Evolutionary conservation across 192 early-diverging fungal species (phyloP).

Genomic region (Phlyctochytrium arcticum): DNA sequence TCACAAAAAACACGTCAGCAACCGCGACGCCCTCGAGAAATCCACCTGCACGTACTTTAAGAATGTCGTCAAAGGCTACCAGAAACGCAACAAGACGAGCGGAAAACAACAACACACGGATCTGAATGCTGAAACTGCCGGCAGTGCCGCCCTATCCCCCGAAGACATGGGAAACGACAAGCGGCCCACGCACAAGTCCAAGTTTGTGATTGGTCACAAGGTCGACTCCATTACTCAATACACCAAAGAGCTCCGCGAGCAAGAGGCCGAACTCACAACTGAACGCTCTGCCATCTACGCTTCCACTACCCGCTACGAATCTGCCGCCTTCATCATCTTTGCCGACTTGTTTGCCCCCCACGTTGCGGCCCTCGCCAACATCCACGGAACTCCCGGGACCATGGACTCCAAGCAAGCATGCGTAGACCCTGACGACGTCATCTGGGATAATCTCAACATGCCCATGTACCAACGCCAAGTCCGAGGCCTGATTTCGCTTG

Average conservation of each 20-base stretch:
- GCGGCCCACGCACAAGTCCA: not conserved
- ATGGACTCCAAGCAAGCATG: constrained; percentile 62
- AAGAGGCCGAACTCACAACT: not conserved
- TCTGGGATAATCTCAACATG: constrained; percentile 74
- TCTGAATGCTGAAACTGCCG: not conserved
- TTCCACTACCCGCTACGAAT: constrained; percentile 25
- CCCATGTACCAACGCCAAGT: constrained; percentile 43
- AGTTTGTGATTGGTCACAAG: not conserved
- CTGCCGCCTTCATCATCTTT: constrained; percentile 76
- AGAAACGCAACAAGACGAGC: not conserved
- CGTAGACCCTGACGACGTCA: constrained; percentile 66
- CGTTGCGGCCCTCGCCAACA: constrained; percentile 63
- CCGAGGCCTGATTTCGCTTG: constrained; percentile 49
- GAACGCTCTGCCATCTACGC: constrained; percentile 1
- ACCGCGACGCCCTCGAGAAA: constrained; percentile 21
- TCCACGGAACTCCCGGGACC: constrained; percentile 54
- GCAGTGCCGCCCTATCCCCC: not conserved
- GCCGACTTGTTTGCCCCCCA: constrained; percentile 66
- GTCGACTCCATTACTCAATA: constrained; percentile 5
- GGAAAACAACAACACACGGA: not conserved
- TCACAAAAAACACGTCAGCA: constrained; percentile 9
- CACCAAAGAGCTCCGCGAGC: not conserved
- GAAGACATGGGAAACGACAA: not conserved
- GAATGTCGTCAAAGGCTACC: not conserved
- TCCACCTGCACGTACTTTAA: constrained; percentile 1